Base-by-base conservation (phyloP, 495 filamentous ascomycete genomes). In the Penicillium paxilli region DNA sequence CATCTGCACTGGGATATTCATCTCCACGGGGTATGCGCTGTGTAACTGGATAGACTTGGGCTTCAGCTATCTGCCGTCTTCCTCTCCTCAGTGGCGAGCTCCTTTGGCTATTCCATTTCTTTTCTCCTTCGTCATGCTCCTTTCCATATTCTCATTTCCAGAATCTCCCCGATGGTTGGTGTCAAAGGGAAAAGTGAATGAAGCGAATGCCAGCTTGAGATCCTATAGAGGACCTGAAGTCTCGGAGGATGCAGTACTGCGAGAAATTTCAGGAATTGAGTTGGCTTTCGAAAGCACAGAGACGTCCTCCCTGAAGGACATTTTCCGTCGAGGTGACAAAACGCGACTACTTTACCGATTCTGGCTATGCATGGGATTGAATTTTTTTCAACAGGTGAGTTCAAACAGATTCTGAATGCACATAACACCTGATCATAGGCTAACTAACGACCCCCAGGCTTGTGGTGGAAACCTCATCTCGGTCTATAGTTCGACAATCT, bases 341-440 rank as follows among this genome's bases (percentile, higher is more conserved):
- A 20, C 6, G 6, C n/a, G 47, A 5, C 52, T 63, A 6, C 44
- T 63, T 8, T 61, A 64, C 23, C 64, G 64, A 10, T 61, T 58
- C 20, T 21, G 49, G 8, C 52, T 63, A 5, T 67, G 70, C 9
- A 54, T 74, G 3, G 51, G 60, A 8, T 41, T 72, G 12, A 67
- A 73, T 51, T 72, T 72, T 44, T 58, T 58, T 19, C 54, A 59
- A 16, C 60, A 66, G 28, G 52, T 61, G 51, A n/a, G n/a, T n/a
- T n/a, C n/a, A n/a, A n/a, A n/a, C n/a, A n/a, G n/a, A n/a, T n/a
- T n/a, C n/a, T n/a, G n/a, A n/a, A n/a, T n/a, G n/a, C n/a, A n/a
- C n/a, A n/a, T n/a, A n/a, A n/a, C n/a, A n/a, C n/a, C n/a, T n/a
- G n/a, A n/a, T n/a, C n/a, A n/a, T n/a, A n/a, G n/a, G n/a, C n/a